Evolutionary conservation across 2,329 filamentous ascomycete species (phyloP).

Genomic region (Capronia epimyces): DNA sequence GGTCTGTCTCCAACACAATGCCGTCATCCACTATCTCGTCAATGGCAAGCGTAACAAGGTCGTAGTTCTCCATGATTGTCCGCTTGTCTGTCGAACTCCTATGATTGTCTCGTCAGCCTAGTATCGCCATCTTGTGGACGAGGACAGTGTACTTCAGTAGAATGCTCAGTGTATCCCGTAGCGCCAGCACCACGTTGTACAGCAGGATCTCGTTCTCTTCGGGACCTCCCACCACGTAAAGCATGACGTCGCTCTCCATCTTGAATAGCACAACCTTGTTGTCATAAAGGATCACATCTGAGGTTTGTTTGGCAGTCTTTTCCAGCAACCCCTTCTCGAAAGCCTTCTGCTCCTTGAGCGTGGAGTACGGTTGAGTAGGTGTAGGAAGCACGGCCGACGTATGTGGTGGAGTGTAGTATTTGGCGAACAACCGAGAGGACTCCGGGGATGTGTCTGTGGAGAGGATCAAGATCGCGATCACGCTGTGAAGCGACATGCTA

Average conservation of each 20-base stretch:
- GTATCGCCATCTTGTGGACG: neutral
- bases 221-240: conserved; percentile 82
- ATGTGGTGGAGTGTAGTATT: conserved; percentile 78
- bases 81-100: conserved; percentile 96
- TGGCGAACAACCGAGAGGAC: conserved; percentile 83
- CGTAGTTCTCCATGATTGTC: conserved; percentile 97
- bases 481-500: conserved; percentile 68
- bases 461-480: conserved; percentile 73
- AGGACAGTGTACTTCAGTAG: conserved; percentile 69
- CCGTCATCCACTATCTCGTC: conserved; percentile 95
- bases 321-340: conserved; percentile 95
- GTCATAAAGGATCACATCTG: conserved; percentile 96
- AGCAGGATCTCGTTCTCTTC: conserved; percentile 97
- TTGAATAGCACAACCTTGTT: conserved; percentile 96
- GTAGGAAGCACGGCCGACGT: conserved; percentile 52
- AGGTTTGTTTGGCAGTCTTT: conserved; percentile 92
- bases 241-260: conserved; percentile 94
- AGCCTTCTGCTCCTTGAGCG: conserved; percentile 85
- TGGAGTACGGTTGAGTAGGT: conserved; percentile 69
- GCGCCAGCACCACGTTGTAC: conserved; percentile 87
- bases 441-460: conserved; percentile 63
- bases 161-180: conserved; percentile 83
- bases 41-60: conserved; percentile 85
- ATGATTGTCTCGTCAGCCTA: conserved; percentile 14
- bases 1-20: conserved; percentile 95